Percentiles rank a stretch among this genome's conserved stretches.
Conservation (phyloP, 2,329 filamentous ascomycete genomes). For the Colletotrichum sojae region DNA sequence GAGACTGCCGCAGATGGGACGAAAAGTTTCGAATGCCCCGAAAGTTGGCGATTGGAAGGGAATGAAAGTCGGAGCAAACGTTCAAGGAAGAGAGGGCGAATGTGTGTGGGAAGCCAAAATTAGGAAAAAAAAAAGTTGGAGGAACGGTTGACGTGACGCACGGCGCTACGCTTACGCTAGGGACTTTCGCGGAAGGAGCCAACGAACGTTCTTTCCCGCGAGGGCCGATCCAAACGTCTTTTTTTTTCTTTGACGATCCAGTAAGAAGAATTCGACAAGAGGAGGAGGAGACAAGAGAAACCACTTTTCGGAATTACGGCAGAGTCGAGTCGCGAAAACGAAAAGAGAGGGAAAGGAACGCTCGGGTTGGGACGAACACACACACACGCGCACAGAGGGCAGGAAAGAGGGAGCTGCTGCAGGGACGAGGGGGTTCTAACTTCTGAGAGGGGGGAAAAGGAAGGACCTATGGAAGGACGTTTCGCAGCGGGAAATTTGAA, state of each 20-base stretch:
- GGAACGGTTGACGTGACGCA: conserved; percentile 35
- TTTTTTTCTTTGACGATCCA: neutral
- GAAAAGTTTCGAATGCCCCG: conserved; percentile 6
- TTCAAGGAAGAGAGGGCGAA: neutral
- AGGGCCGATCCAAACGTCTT: conserved; percentile 23
- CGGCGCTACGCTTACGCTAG: conserved; percentile 4
- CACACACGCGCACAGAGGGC: neutral
- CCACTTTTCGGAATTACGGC: too few relatives aligned
- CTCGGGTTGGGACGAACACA: neutral
- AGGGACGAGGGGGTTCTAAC: neutral
- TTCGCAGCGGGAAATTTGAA: conserved; percentile 37
- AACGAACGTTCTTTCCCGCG: conserved; percentile 25
- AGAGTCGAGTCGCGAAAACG: conserved; percentile 11
- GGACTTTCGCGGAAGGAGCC: conserved; percentile 19
- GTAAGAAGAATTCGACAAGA: too few relatives aligned
- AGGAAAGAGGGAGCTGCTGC: neutral
- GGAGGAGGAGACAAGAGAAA: too few relatives aligned
- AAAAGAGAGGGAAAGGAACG: neutral
- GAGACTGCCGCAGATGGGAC: conserved; percentile 31
- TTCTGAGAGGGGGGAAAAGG: too few relatives aligned
- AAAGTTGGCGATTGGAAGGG: conserved; percentile 7
- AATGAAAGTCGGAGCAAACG: neutral
- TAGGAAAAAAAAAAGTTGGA: too few relatives aligned
- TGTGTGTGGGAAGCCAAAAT: conserved; percentile 8
- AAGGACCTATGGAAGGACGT: neutral